Evolutionary conservation across 2,329 filamentous ascomycete genomes (phyloP), one percentile per base, ranked within the genome.

Genomic region (Ambrosiella cleistominuta): DNA sequence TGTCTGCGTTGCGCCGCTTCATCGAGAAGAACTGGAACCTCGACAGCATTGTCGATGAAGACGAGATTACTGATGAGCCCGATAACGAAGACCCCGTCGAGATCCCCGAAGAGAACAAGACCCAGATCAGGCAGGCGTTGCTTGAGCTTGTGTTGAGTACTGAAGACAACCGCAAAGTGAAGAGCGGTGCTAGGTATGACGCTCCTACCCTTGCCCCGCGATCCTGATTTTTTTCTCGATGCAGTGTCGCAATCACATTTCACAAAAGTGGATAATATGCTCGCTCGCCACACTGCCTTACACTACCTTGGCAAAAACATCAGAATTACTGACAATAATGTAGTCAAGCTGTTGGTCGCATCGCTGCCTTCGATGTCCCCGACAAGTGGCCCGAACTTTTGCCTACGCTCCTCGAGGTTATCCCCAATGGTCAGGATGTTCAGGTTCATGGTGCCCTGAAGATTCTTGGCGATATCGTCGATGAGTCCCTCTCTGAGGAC

Each of bases 301-400:
- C 39, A 50, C 47, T 44, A 49, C 8, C 11, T 13, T 8, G 7
- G 19, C n/a, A 47, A 47, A 54, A 38, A 12, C 12, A 12, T 53
- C 11, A 40, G 7, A 37, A 17, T 12, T 7, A 35, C 38, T 55
- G 44, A 50, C 50, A 11, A 13, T 12, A 36, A 9, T 55, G n/a
- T 59, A 83, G 81, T 69, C 81, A 78, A 64, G 79, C 85, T 4
- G 88, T 96, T 62, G 91, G 89, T 74, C 97, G 95, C 73, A 95
- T 98, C 64, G 93, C 93, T 59, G 85, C 83, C 62, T 81, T 84
- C 66, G 93, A 98, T 72, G 97, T 95, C 67, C 93, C 93, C 57
- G 88, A 96, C 61, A 80, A 90, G 66, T 98, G 93, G 93, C 88
- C 90, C n/a, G 80, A 81, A 63, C 80, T 98, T 49, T 80, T 98